Base-by-base conservation (phyloP, 2,329 filamentous ascomycete species). In the Proliferodiscus dingleyae region DNA sequence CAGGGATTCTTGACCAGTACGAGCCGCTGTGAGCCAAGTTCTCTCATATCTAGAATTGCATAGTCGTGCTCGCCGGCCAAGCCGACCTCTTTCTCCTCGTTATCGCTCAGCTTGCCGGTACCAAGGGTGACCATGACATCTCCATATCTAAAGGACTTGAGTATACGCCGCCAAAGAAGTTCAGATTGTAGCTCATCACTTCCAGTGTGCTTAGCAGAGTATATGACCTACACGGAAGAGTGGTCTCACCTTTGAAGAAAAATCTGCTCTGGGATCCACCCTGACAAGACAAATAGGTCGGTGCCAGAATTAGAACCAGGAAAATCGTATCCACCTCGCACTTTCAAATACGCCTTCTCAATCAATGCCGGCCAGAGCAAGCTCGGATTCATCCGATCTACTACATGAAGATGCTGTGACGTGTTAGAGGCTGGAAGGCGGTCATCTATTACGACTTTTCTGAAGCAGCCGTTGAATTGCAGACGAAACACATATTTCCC, bases 271-370 rank as follows among this genome's bases (percentile, higher is more conserved):
- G 93, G 93, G 40, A 98, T 89, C 93, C 93, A 98, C 23, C 93
- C 91, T 0, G 87, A 95, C 44, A 98, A 68, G 1, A 94, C 85
- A 80, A 88, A 95, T 3, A 98, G 69, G 66, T 98, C 93, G 2
- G 91, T 97, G 9, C 89, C 90, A 1, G 91, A 97, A 64, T 97
- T 97, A 61, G 93, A 97, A 6, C 93, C 93, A 0, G 93, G 91
- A 55, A 98, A 98, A 61, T 98, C 90, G 64, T 98, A 98, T 26
- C 93, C 93, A 22, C 93, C 93, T 45, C 91, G 80, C 9, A 97
- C 81, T 69, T 97, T 98, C 1, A 98, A 72, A 57, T 98, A 98
- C 0, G 93, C 93, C 63, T 98, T 98, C 64, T 98, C 93, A 13
- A 97, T 71, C 4, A 98, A 73, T 2, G 91, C 89, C 5, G 93